Evolutionary conservation across 2,329 filamentous ascomycete species (phyloP).

Genomic region (Mycogone perniciosa): DNA sequence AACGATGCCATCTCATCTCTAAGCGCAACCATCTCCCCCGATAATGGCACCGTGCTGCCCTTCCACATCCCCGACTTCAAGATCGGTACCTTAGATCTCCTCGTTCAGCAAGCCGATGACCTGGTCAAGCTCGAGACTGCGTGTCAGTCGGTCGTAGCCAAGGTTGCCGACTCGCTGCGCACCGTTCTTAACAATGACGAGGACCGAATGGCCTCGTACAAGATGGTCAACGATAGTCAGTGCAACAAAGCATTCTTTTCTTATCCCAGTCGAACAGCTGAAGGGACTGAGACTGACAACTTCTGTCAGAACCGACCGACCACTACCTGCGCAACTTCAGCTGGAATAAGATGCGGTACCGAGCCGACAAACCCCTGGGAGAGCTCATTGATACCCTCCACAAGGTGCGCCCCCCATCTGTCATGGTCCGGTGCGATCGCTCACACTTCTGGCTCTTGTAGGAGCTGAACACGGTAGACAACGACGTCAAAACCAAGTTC

Average conservation of each 20-base stretch:
- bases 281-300: conserved; percentile 20
- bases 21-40: conserved; percentile 62
- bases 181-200: conserved; percentile 79
- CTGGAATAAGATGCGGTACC: conserved; percentile 98
- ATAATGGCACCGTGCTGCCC: conserved; percentile 67
- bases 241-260: conserved; percentile 10
- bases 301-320: conserved; percentile 75
- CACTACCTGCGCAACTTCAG: conserved; percentile 83
- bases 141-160: conserved; percentile 76
- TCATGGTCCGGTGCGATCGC: background rate
- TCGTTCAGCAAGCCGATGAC: conserved; percentile 95
- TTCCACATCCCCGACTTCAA: conserved; percentile 93
- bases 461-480: conserved; percentile 89
- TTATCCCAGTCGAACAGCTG: background rate
- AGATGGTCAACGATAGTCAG: conserved; percentile 90
- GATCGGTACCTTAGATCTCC: conserved; percentile 89
- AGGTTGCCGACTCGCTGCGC: conserved; percentile 80
- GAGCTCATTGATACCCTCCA: conserved; percentile 84
- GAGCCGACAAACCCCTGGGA: conserved; percentile 80
- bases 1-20: conserved; percentile 77
- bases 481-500: conserved; percentile 91
- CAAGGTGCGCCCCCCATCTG: conserved; percentile 52
- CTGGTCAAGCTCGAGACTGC: conserved; percentile 76
- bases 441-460: conserved; percentile 28
- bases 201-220: conserved; percentile 75